Base-by-base conservation (phyloP, 75 land plant species). In the Pinus tabuliformis region DNA sequence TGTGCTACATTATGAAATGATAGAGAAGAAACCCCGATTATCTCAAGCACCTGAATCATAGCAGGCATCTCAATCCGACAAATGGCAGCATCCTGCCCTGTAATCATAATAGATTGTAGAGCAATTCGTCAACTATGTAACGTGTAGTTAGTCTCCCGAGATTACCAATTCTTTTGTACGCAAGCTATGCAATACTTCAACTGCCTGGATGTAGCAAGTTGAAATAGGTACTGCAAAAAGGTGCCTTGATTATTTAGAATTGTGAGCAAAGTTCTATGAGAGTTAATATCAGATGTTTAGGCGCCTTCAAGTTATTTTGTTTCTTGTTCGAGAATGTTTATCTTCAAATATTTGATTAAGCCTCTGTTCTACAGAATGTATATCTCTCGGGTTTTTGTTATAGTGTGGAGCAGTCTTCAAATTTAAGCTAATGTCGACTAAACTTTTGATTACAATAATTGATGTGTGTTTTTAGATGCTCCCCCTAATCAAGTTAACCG, bases 1-100 rank as follows among this genome's bases (percentile, higher is more conserved):
- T 80, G 77, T 84, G 56, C 79, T 86, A 45, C 87, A 86, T 3
- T 84, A 86, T 54, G 88, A 86, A 3, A 72, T 62, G 82, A 7
- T 86, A 65, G 88, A 84, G 58, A 83, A 79, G 81, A 80, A 39
- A 58, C 88, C 83, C 8, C 82, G 64, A 63, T 57, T 86, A 60
- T 79, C 82, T 54, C 86, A 80, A 56, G 42, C 45, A 37, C 20
- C 72, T n/a, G 72, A 68, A 39, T 68, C 42, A 68, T 68, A 68
- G 52, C 72, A n/a, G 9, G 72, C 52, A 21, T 68, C 54, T 42
- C 52, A 42, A 42, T 18, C 11, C n/a, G 6, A 42, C 72, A 68
- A n/a, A 21, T 52, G 42, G 54, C 36, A 45, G 54, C 72, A 68
- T 39, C 54, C 72, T 68, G 72, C 72, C 72, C 72, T 68, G 72